Evolutionary conservation across 164 flowering plant species (phyloP), one percentile per base, ranked within the genome.

Genomic region (Santalum album): DNA sequence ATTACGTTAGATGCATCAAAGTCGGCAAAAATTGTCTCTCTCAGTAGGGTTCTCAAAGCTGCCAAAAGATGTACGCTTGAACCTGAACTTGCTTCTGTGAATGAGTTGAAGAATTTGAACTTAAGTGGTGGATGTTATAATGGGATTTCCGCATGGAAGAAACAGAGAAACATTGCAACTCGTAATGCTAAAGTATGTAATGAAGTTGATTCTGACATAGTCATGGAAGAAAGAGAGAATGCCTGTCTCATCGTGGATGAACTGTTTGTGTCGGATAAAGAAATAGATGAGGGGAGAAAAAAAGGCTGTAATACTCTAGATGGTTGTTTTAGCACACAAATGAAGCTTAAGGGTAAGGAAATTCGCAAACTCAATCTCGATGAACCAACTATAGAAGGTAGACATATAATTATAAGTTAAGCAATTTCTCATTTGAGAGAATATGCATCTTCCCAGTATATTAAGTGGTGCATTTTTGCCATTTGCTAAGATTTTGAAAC

Each of bases 21-120:
- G 53, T 79, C 74, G 14, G 65, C 65, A 26, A 83, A 83, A 59
- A 63, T 80, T 65, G 66, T 75, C 50, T 58, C 86, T 44, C 75
- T 83, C 25, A 71, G 66, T 23, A 68, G 51, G 38, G 42, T 83
- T 69, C 70, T 75, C 34, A 74, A 76, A 53, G 53, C 51, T 40
- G 63, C 84, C 21, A 71, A 55, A 58, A 72, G 67, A 65, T 59
- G 67, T 50, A 12, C 59, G 9, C 35, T 58, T 18, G 38, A 65
- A 47, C 42, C 63, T 63, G 51, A 17, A 53, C 20, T 15, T 9
- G 7, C 48, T 54, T 57, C 63, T 12, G 23, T 39, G 3, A 44
- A 26, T 29, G 47, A 64, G 50, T 57, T 52, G 50, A 59, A 67
- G 48, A 65, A 64, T 35, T 39, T 46, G 36, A 49, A 43, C 38